phyloP scores from a whole-genome alignment of 371 early-diverging fungal genomes.

The Homolaphlyctis polyrhiza region DNA sequence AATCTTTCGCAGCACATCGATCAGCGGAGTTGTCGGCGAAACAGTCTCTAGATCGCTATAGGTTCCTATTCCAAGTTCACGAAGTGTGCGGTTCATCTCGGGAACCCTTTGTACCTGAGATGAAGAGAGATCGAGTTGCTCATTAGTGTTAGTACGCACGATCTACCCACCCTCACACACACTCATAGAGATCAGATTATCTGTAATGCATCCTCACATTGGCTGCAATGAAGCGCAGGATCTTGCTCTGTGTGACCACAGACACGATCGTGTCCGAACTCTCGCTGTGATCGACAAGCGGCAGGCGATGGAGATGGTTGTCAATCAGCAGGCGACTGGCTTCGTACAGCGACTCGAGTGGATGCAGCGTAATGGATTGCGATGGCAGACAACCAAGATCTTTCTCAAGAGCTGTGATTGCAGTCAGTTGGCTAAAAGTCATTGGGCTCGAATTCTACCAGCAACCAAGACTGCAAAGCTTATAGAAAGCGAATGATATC shows the following conservation, averaged over 20 bases:
- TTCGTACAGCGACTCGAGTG: conserved; percentile 6
- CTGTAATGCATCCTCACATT: conserved; percentile 67
- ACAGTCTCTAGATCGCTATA: conserved; percentile 71
- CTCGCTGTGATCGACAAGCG: conserved; percentile 76
- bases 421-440: background rate
- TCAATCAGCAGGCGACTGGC: conserved; percentile 58
- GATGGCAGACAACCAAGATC: conserved; percentile 7
- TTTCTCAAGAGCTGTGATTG: conserved; percentile 6
- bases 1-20: conserved; percentile 84
- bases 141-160: no score
- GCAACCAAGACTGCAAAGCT: background rate
- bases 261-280: conserved; percentile 83
- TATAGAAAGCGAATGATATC: background rate
- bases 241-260: conserved; percentile 85
- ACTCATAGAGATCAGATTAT: no score
- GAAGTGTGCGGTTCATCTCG: conserved; percentile 8
- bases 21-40: conserved; percentile 59
- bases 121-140: no score
- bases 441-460: background rate
- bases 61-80: conserved; percentile 74
- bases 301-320: conserved; percentile 76
- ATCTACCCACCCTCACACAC: no score
- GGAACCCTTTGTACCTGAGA: background rate
- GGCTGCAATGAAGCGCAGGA: conserved; percentile 83
- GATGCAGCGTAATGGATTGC: conserved; percentile 2